Percentiles rank a stretch among this genome's conserved stretches.
phyloP scores from a whole-genome alignment of 148 eudicot genomes.

The Chenopodium berlandieri region DNA sequence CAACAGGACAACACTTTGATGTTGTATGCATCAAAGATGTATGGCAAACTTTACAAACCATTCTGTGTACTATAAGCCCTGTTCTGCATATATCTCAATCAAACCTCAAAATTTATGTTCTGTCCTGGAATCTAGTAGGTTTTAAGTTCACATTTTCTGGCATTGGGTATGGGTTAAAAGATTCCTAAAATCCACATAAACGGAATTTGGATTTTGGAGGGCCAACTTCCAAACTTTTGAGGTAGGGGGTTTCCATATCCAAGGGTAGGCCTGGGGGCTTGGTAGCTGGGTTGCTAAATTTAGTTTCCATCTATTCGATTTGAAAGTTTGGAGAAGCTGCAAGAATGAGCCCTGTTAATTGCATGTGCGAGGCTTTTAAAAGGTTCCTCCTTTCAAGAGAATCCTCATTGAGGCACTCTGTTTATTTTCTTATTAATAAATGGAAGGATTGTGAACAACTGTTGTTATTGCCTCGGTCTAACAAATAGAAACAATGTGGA shows the following conservation, averaged over 20 bases:
- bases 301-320: not conserved
- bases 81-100: not conserved
- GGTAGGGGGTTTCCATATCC: not conserved
- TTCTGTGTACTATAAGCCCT: not conserved
- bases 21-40: not conserved
- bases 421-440: not conserved
- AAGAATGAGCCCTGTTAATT: not conserved
- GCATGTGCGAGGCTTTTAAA: not conserved
- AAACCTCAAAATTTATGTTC: not conserved
- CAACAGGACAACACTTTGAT: not conserved
- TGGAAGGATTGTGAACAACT: not conserved
- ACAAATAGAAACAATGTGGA: not conserved
- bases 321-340: not conserved
- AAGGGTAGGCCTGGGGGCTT: not conserved
- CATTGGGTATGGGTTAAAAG: not conserved
- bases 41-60: not conserved
- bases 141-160: not conserved
- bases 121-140: not conserved
- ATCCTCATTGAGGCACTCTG: not conserved
- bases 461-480: not conserved
- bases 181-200: not conserved
- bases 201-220: not conserved
- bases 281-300: not conserved
- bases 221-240: not conserved
- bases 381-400: not conserved